Evolutionary conservation across 164 flowering plant species (phyloP).

Genomic region (Magnolia sinica): DNA sequence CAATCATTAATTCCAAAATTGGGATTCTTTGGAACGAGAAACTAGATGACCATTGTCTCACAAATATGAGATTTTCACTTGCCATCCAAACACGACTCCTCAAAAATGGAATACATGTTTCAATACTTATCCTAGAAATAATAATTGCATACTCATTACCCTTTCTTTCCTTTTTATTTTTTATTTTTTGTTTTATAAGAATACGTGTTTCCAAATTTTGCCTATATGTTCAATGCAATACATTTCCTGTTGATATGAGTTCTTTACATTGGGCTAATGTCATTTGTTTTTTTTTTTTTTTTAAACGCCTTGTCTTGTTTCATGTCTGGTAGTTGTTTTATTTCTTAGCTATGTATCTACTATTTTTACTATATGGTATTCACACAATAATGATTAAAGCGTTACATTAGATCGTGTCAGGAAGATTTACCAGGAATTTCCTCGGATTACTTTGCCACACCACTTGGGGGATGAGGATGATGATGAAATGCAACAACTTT

Average conservation of each 20-base stretch:
- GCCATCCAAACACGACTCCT: too few relatives aligned
- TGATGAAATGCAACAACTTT: conserved; percentile 73
- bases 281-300: background rate
- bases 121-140: too few relatives aligned
- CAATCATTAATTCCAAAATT: too few relatives aligned
- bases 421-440: conserved; percentile 72
- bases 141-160: too few relatives aligned
- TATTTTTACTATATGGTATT: background rate
- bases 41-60: too few relatives aligned
- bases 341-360: background rate
- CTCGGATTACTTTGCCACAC: conserved; percentile 67
- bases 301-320: background rate
- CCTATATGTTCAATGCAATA: too few relatives aligned
- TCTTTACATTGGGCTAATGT: background rate
- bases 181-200: too few relatives aligned
- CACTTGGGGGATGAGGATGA: conserved; percentile 70
- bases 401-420: conserved; percentile 70
- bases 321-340: background rate
- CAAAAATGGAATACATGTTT: too few relatives aligned
- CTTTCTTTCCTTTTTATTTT: too few relatives aligned
- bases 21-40: too few relatives aligned
- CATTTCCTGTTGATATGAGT: background rate
- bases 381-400: conserved; percentile 25
- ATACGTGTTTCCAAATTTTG: too few relatives aligned
- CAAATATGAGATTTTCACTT: too few relatives aligned